These are phyloP conservation scores for Steccherinum ochraceum DNA, from an alignment of 768 basidiomycete species.

Conservation along the genomic window DNA sequence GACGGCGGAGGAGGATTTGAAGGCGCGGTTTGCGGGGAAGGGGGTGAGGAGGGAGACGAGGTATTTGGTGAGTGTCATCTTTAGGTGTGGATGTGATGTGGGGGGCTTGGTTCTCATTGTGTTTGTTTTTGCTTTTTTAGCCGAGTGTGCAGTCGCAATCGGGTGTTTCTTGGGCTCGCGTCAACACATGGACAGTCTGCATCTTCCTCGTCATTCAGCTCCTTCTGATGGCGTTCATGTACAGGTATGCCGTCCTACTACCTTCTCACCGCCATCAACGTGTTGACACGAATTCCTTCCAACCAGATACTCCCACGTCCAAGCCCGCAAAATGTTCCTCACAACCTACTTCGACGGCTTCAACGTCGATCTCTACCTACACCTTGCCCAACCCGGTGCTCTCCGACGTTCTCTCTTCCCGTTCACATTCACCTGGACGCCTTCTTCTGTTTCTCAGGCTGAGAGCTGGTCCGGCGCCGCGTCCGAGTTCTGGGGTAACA, in stretches of 20 bases:
- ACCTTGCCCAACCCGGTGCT: slow-evolving; percentile 28
- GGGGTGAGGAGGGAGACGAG: too few species aligned
- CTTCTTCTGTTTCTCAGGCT: slow-evolving; percentile 30
- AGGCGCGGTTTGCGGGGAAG: slow-evolving; percentile 26
- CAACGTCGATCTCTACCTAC: slow-evolving; percentile 62
- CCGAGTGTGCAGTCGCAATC: slow-evolving; percentile 11
- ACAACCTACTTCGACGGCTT: slow-evolving; percentile 77
- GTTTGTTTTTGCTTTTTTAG: too few species aligned
- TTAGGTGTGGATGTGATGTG: too few species aligned
- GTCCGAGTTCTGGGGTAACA: slow-evolving; percentile 31
- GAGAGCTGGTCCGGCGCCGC: slow-evolving; percentile 35
- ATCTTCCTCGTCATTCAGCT: slow-evolving; percentile 37
- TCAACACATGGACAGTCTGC: slow-evolving; percentile 27
- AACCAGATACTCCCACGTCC: slow-evolving; percentile 39
- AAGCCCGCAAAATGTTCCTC: slow-evolving; percentile 52
- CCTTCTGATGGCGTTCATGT: slow-evolving; percentile 44
- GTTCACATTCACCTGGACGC: slow-evolving; percentile 33
- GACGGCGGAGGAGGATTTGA: slow-evolving; percentile 28
- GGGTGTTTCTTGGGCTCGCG: slow-evolving; percentile 14
- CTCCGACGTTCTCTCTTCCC: not conserved
- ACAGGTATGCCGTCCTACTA: slow-evolving; percentile 38
- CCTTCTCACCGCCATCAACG: not conserved
- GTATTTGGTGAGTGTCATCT: too few species aligned
- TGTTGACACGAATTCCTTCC: not conserved
- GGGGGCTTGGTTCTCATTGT: too few species aligned